These are phyloP conservation scores for Xylaria sp. DNA, from an alignment of 2,329 filamentous ascomycete species.

Conservation along the genomic window DNA sequence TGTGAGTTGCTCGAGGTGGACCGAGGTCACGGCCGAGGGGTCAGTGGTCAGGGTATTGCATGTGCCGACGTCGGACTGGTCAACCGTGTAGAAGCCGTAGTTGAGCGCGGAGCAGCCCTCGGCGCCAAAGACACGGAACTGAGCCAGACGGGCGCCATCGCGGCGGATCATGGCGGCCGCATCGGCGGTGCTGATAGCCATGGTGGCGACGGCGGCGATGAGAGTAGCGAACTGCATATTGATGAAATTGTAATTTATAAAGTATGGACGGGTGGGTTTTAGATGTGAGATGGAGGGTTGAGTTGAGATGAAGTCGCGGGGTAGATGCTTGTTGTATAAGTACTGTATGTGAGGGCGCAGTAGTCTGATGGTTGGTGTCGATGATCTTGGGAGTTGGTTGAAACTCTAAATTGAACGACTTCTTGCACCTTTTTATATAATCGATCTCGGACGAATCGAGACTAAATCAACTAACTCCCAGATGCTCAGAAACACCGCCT, in stretches of 20 bases:
- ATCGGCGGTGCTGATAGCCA: constrained; percentile 41
- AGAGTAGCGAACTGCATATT: constrained; percentile 48
- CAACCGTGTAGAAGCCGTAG: constrained; percentile 46
- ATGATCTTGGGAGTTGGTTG: constrained; percentile 15
- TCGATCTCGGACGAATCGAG: not conserved
- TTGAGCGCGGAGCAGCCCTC: constrained; percentile 42
- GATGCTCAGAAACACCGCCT: not conserved
- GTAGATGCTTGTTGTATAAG: too few relatives aligned
- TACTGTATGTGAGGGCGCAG: not conserved
- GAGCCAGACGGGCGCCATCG: constrained; percentile 43
- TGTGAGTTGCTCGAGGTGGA: constrained; percentile 39
- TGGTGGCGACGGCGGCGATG: constrained; percentile 39
- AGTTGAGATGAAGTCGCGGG: not conserved
- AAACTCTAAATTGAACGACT: constrained; percentile 11
- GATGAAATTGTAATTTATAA: constrained; percentile 10
- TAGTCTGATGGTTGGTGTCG: constrained; percentile 4
- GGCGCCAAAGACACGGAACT: constrained; percentile 47
- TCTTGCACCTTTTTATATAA: constrained; percentile 13
- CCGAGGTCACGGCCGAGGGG: constrained; percentile 41
- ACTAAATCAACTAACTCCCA: not conserved
- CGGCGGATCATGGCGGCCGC: constrained; percentile 38
- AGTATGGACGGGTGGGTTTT: not conserved
- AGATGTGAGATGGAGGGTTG: not conserved
- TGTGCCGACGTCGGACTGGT: constrained; percentile 38
- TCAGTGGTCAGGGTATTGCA: constrained; percentile 63